Conservation (phyloP, 352 stramenopile species). For the Plasmopara halstedii region DNA sequence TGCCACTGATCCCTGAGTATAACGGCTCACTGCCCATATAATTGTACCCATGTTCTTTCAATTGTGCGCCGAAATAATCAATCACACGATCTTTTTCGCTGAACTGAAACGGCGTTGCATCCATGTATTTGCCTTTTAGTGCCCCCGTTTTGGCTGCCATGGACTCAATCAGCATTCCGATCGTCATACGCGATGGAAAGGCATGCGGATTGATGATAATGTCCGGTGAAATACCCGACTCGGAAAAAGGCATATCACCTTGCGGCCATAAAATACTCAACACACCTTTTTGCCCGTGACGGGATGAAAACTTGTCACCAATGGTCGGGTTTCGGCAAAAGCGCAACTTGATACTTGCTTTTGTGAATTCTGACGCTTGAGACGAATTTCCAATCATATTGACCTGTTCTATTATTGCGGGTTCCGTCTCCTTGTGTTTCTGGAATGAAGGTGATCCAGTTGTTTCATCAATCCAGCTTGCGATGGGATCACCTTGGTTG, state of each 20-base stretch:
- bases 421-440: constrained; percentile 98
- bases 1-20: constrained; percentile 98
- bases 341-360: constrained; percentile 94
- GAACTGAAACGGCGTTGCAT: constrained; percentile 99
- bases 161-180: constrained; percentile 94
- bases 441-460: constrained; percentile 85
- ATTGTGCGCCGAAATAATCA: constrained; percentile 99
- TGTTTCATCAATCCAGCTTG: constrained; percentile 94
- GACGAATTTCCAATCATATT: constrained; percentile 73
- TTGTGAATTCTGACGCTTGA: constrained; percentile 71
- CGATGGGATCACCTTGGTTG: constrained; percentile 93
- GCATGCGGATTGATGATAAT: constrained; percentile 99
- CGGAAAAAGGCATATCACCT: constrained; percentile 98
- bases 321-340: constrained; percentile 99
- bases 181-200: constrained; percentile 98
- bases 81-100: constrained; percentile 98
- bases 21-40: constrained; percentile 99
- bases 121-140: constrained; percentile 95
- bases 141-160: constrained; percentile 99
- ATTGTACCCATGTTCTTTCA: constrained; percentile 93
- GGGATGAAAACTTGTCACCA: constrained; percentile 99
- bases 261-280: constrained; percentile 99
- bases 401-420: constrained; percentile 95
- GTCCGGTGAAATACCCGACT: constrained; percentile 97
- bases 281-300: constrained; percentile 99